Base-by-base conservation (phyloP, 805 yeast genomes). In the Starmerella bombicola region DNA sequence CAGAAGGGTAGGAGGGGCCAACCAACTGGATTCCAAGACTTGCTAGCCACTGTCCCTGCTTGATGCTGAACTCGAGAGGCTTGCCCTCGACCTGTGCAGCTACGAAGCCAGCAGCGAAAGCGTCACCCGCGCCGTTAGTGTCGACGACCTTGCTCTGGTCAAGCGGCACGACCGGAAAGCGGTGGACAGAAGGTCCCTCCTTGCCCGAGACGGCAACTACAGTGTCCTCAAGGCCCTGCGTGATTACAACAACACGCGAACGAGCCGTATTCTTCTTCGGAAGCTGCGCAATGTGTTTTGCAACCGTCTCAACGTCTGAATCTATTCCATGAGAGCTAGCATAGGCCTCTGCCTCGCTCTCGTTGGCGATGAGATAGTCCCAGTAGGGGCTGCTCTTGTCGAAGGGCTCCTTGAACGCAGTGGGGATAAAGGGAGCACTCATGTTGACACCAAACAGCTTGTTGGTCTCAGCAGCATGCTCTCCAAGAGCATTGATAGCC, bases 101-200 rank as follows among this genome's bases (percentile, higher is more conserved):
- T 49, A 85, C 65, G 63, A 88, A 86, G 44, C 97, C 97, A 56
- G 91, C 93, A 42, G 96, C 97, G 59, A 88, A 88, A 12, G 96
- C 95, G 61, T 88, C 96, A 64, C 97, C 97, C 35, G 97, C 97
- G 68, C 98, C 98, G 68, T 88, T 91, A 57, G 97, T 83, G 69
- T 91, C 99, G 44, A 71, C 77, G 46, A 91, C 71, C 63, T 78
- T 70, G 34, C 70, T 64, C 33, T 73, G 54, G 31, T 73, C 80
- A 57, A 91, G 73, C 44, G 78, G 73, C 53, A 74, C 80, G 41
- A 91, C 95, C 37, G 79, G 69, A 69, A 61, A 77, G 57, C 67
- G 69, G 47, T 69, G 63, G 52, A 71, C 73, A 29, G 69, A 54
- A 32, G 64, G 56, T 34, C 49, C 42, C 26, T 37, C 56, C 15